Evolutionary conservation across 208 protist genomes (phyloP).

Genomic region (Wallacemonas collosoma): DNA sequence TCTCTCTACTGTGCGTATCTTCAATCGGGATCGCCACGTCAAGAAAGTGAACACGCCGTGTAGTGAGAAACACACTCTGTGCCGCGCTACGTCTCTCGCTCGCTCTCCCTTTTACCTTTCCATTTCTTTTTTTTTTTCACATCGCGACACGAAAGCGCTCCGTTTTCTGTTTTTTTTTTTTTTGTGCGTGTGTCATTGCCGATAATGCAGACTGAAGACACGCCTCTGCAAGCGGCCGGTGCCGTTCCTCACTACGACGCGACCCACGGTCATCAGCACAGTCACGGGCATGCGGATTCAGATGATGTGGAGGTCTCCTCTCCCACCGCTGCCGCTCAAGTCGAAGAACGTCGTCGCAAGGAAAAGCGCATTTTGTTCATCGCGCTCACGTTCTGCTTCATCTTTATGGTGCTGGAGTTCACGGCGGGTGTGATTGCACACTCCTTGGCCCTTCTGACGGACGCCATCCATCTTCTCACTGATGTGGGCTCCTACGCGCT

Average conservation of each 20-base stretch:
- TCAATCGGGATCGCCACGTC: no score
- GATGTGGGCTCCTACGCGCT: slow-evolving; percentile 89
- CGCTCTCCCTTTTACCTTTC: no score
- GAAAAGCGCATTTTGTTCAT: slow-evolving; percentile 65
- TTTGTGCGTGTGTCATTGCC: background rate
- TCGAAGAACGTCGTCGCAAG: slow-evolving; percentile 49
- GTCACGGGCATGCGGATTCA: background rate
- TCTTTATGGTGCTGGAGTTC: slow-evolving; percentile 92
- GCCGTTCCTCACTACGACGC: slow-evolving; percentile 24
- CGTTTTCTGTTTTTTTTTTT: background rate
- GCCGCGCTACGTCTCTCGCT: no score
- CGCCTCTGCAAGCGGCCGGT: slow-evolving; percentile 7
- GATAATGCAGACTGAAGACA: slow-evolving; percentile 14
- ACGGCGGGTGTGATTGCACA: slow-evolving; percentile 76
- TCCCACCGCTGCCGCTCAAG: slow-evolving; percentile 27
- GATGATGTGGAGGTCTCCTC: slow-evolving; percentile 16
- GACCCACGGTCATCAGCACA: slow-evolving; percentile 1
- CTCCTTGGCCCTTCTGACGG: slow-evolving; percentile 90
- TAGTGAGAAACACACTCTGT: no score
- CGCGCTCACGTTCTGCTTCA: slow-evolving; percentile 69
- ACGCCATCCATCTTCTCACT: slow-evolving; percentile 88
- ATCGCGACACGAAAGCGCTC: no score
- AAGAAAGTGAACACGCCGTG: no score
- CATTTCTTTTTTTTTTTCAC: background rate
- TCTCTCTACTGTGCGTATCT: no score